phyloP scores from a whole-genome alignment of 140 eudicot genomes.

The Flaveria floridana region DNA sequence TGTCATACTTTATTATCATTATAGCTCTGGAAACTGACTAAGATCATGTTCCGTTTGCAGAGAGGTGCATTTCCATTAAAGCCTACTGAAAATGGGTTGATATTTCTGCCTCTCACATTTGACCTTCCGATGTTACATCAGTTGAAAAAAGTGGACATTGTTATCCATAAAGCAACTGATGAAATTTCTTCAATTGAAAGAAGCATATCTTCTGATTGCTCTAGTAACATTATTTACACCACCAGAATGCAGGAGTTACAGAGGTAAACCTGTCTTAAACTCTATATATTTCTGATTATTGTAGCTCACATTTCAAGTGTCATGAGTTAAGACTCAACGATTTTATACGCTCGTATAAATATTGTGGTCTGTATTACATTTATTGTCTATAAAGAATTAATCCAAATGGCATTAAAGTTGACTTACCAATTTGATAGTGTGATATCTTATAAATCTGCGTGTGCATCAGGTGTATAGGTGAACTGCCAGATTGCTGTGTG shows the following conservation, averaged over 20 bases:
- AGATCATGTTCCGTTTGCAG: conserved; percentile 44
- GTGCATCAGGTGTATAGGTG: conserved; percentile 53
- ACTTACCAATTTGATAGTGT: not conserved
- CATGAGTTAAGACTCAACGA: not conserved
- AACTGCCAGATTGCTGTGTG: conserved; percentile 54
- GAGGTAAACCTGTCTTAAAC: conserved; percentile 46
- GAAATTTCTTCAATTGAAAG: conserved; percentile 73
- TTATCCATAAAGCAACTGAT: conserved; percentile 95
- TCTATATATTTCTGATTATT: conserved; percentile 1
- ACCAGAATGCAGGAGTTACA: conserved; percentile 66
- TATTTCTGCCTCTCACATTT: conserved; percentile 72
- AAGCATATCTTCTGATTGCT: conserved; percentile 40
- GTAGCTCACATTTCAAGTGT: not conserved
- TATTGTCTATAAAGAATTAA: conserved; percentile 3
- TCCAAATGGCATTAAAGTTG: conserved; percentile 9
- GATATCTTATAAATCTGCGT: not conserved
- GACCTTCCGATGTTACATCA: conserved; percentile 67
- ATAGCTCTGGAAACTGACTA: conserved; percentile 24
- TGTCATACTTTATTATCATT: not conserved
- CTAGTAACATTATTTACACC: conserved; percentile 59
- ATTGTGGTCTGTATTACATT: conserved; percentile 15
- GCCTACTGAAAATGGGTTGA: conserved; percentile 67
- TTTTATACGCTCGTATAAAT: not conserved
- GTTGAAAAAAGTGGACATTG: conserved; percentile 59
- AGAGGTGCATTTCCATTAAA: conserved; percentile 86